Evolutionary conservation across 2,329 filamentous ascomycete genomes (phyloP), one percentile per base, ranked within the genome.

Genomic region (Alternaria sp.): DNA sequence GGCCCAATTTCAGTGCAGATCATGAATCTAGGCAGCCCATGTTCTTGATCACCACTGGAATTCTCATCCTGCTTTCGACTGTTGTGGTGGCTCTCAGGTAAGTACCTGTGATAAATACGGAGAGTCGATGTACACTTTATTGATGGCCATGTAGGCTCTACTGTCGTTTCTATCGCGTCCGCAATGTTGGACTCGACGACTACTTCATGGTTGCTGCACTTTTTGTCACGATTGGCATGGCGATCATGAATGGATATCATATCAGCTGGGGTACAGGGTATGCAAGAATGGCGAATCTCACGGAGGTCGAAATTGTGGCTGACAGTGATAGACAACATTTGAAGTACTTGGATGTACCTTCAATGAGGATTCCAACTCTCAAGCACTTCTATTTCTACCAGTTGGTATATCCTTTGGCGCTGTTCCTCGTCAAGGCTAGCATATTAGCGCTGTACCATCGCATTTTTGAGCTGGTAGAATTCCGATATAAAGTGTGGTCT

Each of bases 401-500:
- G 57, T 32, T 71, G n/a, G 54, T 70, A 2, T 71, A 71, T 32
- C 69, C 70, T 18, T 64, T 62, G 54, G 62, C 67, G 12, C 46
- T 73, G 30, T 62, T 68, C 32, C 65, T 70, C 38, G 64, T 68
- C 45, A 71, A 70, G 32, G 63, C 63, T 7, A 70, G 67, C 22
- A 68, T 71, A 43, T 60, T 73, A 14, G 66, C 68, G 3, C 51
- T 70, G 14, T 71, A 73, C 60, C 44, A 68, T 34, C 64, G 62
- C 18, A 65, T 71, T 28, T 71, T 69, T 50, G 57, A 41, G 7
- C 58, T 65, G 25, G 57, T 50, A 14, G 45, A 44, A 4, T 62
- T 69, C 34, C 58, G 61, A 22, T 59, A 41, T 18, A 49, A 43
- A 27, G 52, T 64, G 1, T 65, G 57, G 16, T 20, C 18, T 4